A percentile compares a stretch with the other conserved stretches of the same genome.
Evolutionary conservation across 768 basidiomycete genomes (phyloP).

Genomic region (Collybia sordida): DNA sequence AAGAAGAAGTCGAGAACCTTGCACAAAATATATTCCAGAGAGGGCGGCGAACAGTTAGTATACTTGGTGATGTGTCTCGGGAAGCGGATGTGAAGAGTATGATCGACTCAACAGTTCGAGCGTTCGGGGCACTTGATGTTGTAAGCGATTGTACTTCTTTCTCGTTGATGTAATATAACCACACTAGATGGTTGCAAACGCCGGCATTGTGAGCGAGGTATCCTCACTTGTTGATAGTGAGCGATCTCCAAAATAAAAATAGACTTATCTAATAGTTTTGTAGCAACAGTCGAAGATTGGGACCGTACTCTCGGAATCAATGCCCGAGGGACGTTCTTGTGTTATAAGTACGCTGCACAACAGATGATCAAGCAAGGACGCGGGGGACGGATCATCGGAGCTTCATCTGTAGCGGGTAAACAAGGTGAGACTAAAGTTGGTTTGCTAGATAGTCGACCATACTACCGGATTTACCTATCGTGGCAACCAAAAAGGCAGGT

Average conservation of each 20-base stretch:
- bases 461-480: too few relatives aligned
- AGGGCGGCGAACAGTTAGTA: not conserved
- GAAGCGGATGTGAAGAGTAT: not conserved
- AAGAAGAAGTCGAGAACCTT: too few relatives aligned
- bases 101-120: not conserved
- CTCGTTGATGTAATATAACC: not conserved
- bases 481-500: too few relatives aligned
- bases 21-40: not conserved
- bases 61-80: not conserved
- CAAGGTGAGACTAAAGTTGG: slow-evolving; percentile 17
- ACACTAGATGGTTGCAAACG: slow-evolving; percentile 6
- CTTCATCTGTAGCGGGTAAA: slow-evolving; percentile 19
- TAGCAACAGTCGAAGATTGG: slow-evolving; percentile 30
- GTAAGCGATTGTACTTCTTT: slow-evolving; percentile 16
- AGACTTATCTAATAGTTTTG: not conserved
- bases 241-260: not conserved
- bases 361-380: slow-evolving; percentile 41
- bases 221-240: slow-evolving; percentile 24
- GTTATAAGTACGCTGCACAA: slow-evolving; percentile 41
- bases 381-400: slow-evolving; percentile 39
- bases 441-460: not conserved
- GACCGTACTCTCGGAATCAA: slow-evolving; percentile 44
- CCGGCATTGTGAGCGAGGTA: slow-evolving; percentile 6
- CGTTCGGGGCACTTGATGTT: slow-evolving; percentile 27
- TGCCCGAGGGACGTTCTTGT: slow-evolving; percentile 36